These are phyloP conservation scores for Pichia eremophila DNA, from an alignment of 805 yeast species.

Conservation along the genomic window DNA sequence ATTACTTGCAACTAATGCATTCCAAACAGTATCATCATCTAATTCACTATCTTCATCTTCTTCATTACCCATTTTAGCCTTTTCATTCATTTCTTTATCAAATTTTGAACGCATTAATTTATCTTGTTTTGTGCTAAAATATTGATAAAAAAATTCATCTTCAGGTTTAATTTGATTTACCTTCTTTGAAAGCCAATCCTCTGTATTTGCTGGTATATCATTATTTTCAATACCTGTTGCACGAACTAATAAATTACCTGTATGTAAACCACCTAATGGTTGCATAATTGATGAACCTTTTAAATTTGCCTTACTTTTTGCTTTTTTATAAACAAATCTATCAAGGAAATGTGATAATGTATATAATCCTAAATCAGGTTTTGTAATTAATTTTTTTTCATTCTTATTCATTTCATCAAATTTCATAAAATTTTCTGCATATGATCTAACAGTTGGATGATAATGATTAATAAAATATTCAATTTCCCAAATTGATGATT, in stretches of 20 bases:
- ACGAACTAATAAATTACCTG: constrained; percentile 58
- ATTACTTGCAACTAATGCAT: constrained; percentile 48
- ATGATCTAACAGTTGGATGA: constrained; percentile 85
- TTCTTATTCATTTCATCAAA: constrained; percentile 26
- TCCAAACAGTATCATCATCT: constrained; percentile 49
- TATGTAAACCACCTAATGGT: constrained; percentile 82
- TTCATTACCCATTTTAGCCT: constrained; percentile 33
- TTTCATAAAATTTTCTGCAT: constrained; percentile 57
- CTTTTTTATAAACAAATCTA: constrained; percentile 88
- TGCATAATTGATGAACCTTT: constrained; percentile 95
- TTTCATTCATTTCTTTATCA: constrained; percentile 36
- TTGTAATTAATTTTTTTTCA: constrained; percentile 28
- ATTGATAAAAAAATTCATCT: constrained; percentile 80
- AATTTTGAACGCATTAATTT: constrained; percentile 26
- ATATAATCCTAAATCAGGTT: constrained; percentile 87
- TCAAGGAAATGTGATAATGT: constrained; percentile 87
- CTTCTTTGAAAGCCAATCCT: constrained; percentile 69
- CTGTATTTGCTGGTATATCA: constrained; percentile 65
- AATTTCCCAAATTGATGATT: constrained; percentile 81
- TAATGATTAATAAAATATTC: constrained; percentile 65
- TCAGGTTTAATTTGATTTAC: constrained; percentile 69
- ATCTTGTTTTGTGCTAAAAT: constrained; percentile 58
- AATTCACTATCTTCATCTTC: constrained; percentile 35
- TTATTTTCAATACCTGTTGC: constrained; percentile 35
- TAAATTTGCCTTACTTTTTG: constrained; percentile 64